Conservation (phyloP, 2,329 filamentous ascomycete species). For the Cercospora zeina region DNA sequence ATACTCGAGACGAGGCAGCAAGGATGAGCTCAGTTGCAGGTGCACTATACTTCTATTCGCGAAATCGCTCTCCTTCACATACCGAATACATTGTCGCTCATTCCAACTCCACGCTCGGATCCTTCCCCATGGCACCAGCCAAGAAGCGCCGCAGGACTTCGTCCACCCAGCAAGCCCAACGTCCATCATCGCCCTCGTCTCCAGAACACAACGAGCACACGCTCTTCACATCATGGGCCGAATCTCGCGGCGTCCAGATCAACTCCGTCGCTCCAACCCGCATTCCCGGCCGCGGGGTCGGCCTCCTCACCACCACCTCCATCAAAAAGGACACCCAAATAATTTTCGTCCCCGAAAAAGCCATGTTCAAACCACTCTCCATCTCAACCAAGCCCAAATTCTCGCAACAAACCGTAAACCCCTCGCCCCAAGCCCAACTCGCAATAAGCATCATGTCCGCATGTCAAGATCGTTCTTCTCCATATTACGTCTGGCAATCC, state of each 20-base stretch:
- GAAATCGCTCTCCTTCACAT: background rate
- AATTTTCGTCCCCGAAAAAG: constrained; percentile 63
- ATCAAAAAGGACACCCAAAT: constrained; percentile 64
- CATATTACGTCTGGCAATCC: constrained; percentile 29
- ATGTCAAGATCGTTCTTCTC: constrained; percentile 16
- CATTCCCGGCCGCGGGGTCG: constrained; percentile 73
- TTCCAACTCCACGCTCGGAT: background rate
- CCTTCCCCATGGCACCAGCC: constrained; percentile 6
- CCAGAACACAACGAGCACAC: constrained; percentile 44
- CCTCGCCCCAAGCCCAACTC: constrained; percentile 63
- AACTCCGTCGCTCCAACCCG: constrained; percentile 65
- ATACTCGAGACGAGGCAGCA: constrained; percentile 20
- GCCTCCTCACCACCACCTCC: constrained; percentile 68
- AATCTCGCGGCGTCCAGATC: constrained; percentile 63
- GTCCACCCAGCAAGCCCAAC: background rate
- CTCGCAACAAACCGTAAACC: constrained; percentile 1
- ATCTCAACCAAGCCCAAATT: constrained; percentile 27
- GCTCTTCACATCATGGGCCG: constrained; percentile 68
- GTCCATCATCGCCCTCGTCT: background rate
- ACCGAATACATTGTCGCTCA: background rate
- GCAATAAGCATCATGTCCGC: constrained; percentile 49
- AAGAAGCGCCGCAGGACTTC: constrained; percentile 17
- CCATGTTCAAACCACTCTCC: constrained; percentile 60
- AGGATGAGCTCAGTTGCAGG: background rate
- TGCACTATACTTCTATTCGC: background rate